Evolutionary conservation across 108 stramenopile genomes (phyloP).

Genomic region (Nitzschia putrida): DNA sequence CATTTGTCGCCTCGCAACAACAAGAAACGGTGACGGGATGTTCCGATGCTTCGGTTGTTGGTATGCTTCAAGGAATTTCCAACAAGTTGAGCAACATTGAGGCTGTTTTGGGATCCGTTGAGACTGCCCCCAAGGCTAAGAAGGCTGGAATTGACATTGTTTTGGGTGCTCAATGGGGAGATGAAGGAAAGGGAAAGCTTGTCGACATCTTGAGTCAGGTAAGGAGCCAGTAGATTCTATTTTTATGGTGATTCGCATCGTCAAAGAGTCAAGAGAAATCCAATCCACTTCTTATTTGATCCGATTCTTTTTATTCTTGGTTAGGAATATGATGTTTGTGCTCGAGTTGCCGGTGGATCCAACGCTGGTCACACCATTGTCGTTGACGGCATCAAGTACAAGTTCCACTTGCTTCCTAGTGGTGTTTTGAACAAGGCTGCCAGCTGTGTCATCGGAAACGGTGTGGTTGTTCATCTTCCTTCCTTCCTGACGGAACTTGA

Average conservation of each 20-base stretch:
- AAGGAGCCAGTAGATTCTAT: slow-evolving; percentile 2
- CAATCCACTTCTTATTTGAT: no score
- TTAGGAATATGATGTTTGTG: slow-evolving; percentile 93
- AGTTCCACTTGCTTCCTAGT: slow-evolving; percentile 98
- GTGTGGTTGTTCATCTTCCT: slow-evolving; percentile 95
- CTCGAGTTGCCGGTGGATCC: slow-evolving; percentile 95
- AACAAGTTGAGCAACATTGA: slow-evolving; percentile 34
- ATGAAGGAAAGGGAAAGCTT: slow-evolving; percentile 99
- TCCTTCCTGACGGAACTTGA: slow-evolving; percentile 93
- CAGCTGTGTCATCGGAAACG: slow-evolving; percentile 94
- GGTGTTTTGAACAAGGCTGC: slow-evolving; percentile 93
- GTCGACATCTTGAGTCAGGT: slow-evolving; percentile 91
- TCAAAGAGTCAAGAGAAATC: no score
- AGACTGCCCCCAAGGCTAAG: slow-evolving; percentile 2
- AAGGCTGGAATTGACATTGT: slow-evolving; percentile 87
- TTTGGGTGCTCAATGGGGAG: slow-evolving; percentile 97
- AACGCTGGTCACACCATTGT: slow-evolving; percentile 99
- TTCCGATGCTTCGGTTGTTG: slow-evolving; percentile 38
- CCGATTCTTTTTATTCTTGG: background rate
- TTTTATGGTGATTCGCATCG: no score
- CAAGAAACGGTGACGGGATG: slow-evolving; percentile 7
- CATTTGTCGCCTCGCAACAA: slow-evolving; percentile 9
- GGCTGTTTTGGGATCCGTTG: slow-evolving; percentile 27
- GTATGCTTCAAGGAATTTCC: slow-evolving; percentile 44
- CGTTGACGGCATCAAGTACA: slow-evolving; percentile 94